A percentile compares a stretch with the other conserved stretches of the same genome.
phyloP scores from a whole-genome alignment of 768 basidiomycete genomes.

The Boletus rubescentipes region DNA sequence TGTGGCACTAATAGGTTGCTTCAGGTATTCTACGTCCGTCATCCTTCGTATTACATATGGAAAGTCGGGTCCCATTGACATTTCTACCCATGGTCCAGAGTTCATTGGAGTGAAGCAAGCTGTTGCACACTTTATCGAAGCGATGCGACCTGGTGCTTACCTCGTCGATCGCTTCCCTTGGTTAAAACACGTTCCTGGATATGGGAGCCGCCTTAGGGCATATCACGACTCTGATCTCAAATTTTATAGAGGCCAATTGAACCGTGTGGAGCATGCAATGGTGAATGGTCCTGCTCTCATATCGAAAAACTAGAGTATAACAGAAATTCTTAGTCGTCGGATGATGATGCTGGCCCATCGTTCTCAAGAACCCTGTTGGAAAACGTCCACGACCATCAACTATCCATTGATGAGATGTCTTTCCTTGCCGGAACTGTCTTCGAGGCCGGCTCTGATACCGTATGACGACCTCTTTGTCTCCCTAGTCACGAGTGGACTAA shows the following conservation, averaged over 20 bases:
- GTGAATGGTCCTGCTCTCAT: slow-evolving; percentile 22
- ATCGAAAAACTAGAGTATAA: background rate
- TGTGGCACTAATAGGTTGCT: background rate
- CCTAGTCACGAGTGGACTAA: background rate
- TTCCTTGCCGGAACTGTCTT: slow-evolving; percentile 62
- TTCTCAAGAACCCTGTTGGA: slow-evolving; percentile 58
- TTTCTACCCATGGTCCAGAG: slow-evolving; percentile 23
- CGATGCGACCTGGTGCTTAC: slow-evolving; percentile 33
- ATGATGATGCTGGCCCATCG: slow-evolving; percentile 21
- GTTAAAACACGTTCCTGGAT: slow-evolving; percentile 53
- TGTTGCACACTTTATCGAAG: slow-evolving; percentile 27
- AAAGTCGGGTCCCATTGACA: slow-evolving; percentile 13
- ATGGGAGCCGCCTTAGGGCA: slow-evolving; percentile 49
- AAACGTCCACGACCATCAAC: slow-evolving; percentile 43
- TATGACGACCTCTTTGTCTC: background rate
- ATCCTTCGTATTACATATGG: slow-evolving; percentile 29
- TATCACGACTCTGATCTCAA: slow-evolving; percentile 51
- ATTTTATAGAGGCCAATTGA: slow-evolving; percentile 51
- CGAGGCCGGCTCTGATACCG: slow-evolving; percentile 61
- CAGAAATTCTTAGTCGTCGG: slow-evolving; percentile 6
- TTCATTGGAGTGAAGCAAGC: slow-evolving; percentile 18
- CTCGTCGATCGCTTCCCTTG: slow-evolving; percentile 37
- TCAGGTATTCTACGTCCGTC: slow-evolving; percentile 30
- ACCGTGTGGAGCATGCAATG: slow-evolving; percentile 44
- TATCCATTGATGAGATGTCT: slow-evolving; percentile 52